phyloP scores from a whole-genome alignment of 2,329 filamentous ascomycete species.

The Fusarium sp. region DNA sequence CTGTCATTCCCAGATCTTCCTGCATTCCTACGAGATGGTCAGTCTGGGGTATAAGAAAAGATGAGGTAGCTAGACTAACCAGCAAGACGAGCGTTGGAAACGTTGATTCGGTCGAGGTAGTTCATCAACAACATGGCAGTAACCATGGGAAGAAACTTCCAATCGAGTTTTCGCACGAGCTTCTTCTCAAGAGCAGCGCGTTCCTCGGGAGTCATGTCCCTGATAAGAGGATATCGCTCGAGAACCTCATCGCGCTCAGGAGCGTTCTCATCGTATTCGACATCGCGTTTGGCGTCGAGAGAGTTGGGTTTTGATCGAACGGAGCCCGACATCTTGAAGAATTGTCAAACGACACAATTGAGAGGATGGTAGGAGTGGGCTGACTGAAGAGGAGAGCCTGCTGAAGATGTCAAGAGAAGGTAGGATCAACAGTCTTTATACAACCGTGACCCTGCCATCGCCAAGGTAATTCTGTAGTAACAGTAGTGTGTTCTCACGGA shows the following conservation, averaged over 20 bases:
- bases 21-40: constrained; percentile 40
- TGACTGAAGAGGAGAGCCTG: neutral
- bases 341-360: rapidly evolving
- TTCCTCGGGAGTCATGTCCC: constrained; percentile 7
- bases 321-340: constrained; percentile 12
- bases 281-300: constrained; percentile 13
- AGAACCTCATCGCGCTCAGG: constrained; percentile 18
- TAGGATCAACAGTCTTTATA: neutral
- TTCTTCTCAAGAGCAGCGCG: constrained; percentile 43
- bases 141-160: constrained; percentile 45
- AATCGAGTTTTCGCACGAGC: constrained; percentile 46
- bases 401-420: neutral
- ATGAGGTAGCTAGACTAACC: too few species aligned
- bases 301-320: constrained; percentile 10
- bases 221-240: constrained; percentile 23
- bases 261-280: constrained; percentile 25
- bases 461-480: neutral
- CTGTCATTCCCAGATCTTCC: constrained; percentile 50
- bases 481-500: neutral
- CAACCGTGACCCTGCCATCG: neutral
- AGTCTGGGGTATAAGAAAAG: too few species aligned
- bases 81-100: constrained; percentile 57
- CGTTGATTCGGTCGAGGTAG: constrained; percentile 64
- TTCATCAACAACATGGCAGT: constrained; percentile 48
- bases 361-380: too few species aligned